phyloP scores from a whole-genome alignment of 768 basidiomycete genomes.

The Hygrocybe punicea region DNA sequence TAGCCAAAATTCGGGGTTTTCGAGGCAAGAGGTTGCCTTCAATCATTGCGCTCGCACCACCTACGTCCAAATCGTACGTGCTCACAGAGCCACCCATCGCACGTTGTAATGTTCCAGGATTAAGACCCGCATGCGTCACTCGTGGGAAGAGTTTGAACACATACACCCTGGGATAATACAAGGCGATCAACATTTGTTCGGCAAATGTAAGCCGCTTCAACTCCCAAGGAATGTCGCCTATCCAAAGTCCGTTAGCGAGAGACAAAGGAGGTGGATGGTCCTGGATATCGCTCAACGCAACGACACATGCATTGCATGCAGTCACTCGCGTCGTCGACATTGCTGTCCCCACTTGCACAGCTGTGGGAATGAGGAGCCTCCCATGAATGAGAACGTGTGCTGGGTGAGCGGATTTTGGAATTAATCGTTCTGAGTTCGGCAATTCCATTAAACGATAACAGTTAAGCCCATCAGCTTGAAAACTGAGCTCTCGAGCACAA shows the following conservation, averaged over 20 bases:
- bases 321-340: not conserved
- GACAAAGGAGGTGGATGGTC: conserved; percentile 16
- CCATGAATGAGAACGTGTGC: conserved; percentile 4
- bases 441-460: not conserved
- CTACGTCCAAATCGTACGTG: conserved; percentile 24
- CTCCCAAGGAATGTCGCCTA: no score
- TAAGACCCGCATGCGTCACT: conserved; percentile 27
- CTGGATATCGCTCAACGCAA: not conserved
- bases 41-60: no score
- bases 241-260: conserved; percentile 41
- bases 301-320: not conserved
- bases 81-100: conserved; percentile 36
- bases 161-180: conserved; percentile 30
- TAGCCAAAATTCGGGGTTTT: conserved; percentile 18
- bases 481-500: no score
- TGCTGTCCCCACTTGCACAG: not conserved
- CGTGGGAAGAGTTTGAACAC: conserved; percentile 40
- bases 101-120: conserved; percentile 8
- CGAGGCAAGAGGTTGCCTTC: conserved; percentile 31
- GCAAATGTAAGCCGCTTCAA: conserved; percentile 29
- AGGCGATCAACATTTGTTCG: conserved; percentile 35
- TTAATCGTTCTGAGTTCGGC: conserved; percentile 2
- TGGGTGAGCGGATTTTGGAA: not conserved
- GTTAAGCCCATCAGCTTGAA: no score
- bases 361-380: not conserved